Percentiles rank a stretch among this genome's conserved stretches.
phyloP scores from a whole-genome alignment of 1,139 yeast genomes.

The Protomyces gravidus region DNA sequence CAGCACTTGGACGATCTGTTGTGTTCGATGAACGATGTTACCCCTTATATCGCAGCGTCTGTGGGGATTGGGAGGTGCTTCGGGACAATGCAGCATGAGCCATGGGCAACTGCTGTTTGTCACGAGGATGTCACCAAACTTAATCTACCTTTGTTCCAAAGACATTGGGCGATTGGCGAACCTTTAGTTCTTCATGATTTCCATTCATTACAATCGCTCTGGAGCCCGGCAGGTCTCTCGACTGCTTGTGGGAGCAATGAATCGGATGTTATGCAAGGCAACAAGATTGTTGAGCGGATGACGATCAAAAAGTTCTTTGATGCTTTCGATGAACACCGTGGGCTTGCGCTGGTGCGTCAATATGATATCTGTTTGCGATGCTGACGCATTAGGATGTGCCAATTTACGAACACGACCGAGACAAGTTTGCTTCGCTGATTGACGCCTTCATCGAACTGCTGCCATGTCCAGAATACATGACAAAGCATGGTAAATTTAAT shows the following conservation, averaged over 20 bases:
- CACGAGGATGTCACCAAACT: slow-evolving; percentile 6
- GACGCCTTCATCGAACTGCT: slow-evolving; percentile 32
- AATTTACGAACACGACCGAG: neutral
- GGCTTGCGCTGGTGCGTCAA: neutral
- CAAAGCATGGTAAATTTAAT: slow-evolving; percentile 31
- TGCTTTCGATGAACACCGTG: neutral
- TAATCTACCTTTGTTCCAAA: slow-evolving; percentile 25
- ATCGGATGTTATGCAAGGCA: no score
- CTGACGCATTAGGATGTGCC: neutral
- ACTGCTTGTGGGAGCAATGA: no score
- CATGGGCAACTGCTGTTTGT: neutral
- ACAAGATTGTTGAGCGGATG: no score
- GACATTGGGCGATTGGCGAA: slow-evolving; percentile 30
- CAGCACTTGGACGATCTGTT: slow-evolving; percentile 27
- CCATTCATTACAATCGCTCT: no score
- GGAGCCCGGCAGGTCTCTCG: no score
- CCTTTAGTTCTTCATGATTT: slow-evolving; percentile 31
- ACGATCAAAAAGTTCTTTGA: neutral
- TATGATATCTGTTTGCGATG: neutral
- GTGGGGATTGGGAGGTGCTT: neutral
- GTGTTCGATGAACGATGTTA: slow-evolving; percentile 4
- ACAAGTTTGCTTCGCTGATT: no score
- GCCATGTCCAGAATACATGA: slow-evolving; percentile 32
- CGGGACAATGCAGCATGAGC: neutral
- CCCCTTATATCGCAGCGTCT: neutral